These are phyloP conservation scores for Salmacisia buchloeana DNA, from an alignment of 1,284 basidiomycete species.

Conservation along the genomic window DNA sequence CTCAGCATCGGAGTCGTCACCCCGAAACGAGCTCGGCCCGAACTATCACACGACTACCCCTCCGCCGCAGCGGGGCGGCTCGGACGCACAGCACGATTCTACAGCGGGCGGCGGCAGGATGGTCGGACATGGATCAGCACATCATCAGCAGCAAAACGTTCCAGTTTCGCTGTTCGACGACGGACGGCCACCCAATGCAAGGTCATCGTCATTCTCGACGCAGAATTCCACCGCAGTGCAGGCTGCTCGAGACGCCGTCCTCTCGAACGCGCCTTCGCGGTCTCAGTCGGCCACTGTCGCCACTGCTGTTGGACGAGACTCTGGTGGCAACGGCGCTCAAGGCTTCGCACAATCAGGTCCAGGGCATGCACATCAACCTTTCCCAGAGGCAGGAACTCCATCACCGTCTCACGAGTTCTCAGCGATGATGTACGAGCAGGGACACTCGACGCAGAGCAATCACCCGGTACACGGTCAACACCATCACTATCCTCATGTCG, in stretches of 20 bases:
- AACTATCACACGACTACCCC: too few relatives aligned
- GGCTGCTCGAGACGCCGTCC: not conserved
- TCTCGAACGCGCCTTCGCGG: not conserved
- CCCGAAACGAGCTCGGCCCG: not conserved
- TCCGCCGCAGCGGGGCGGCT: not conserved
- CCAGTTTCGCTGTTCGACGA: not conserved
- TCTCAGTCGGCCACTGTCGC: conserved; percentile 1
- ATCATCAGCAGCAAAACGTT: too few relatives aligned
- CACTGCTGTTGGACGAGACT: not conserved
- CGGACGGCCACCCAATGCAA: not conserved
- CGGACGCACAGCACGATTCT: not conserved
- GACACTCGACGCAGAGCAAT: not conserved
- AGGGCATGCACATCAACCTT: not conserved
- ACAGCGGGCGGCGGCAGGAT: not conserved
- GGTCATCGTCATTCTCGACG: not conserved
- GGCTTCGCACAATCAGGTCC: not conserved
- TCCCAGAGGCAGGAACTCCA: conserved; percentile 1
- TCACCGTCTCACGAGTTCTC: not conserved
- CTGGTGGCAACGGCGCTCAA: not conserved
- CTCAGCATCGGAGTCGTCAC: not conserved
- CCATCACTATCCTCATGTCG: not conserved
- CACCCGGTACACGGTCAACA: not conserved
- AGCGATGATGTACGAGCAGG: not conserved
- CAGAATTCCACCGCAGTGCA: not conserved
- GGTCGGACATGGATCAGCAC: too few relatives aligned